Evolutionary conservation across 2,329 filamentous ascomycete genomes (phyloP).

Genomic region (Phaeosphaeriaceae sp.): DNA sequence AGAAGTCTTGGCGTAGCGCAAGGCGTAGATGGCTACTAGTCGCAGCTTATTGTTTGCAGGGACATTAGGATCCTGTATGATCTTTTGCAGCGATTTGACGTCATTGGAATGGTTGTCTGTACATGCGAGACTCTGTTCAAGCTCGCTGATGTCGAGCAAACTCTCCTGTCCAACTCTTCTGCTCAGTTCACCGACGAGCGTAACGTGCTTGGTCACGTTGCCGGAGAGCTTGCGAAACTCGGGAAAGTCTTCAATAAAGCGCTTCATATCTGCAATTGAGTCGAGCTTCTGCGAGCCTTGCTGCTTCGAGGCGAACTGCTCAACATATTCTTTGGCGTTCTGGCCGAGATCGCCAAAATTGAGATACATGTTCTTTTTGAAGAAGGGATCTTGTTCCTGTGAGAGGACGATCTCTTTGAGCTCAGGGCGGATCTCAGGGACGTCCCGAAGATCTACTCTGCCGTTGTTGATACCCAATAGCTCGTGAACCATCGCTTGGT

Average conservation of each 20-base stretch:
- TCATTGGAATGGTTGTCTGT: conserved; percentile 94
- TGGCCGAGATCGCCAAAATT: conserved; percentile 96
- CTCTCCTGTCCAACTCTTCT: conserved; percentile 85
- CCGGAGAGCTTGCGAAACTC: conserved; percentile 97
- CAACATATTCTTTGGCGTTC: conserved; percentile 98
- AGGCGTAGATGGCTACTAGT: conserved; percentile 90
- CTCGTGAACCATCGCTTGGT: conserved; percentile 99
- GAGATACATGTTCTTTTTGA: conserved; percentile 98
- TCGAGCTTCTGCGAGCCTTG: conserved; percentile 96
- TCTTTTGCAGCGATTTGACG: conserved; percentile 87
- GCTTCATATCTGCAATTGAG: conserved; percentile 98
- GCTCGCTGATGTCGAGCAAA: conserved; percentile 92
- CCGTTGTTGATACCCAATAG: conserved; percentile 92
- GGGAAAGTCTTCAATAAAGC: conserved; percentile 97
- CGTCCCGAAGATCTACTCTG: conserved; percentile 84
- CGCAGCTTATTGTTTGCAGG: conserved; percentile 84
- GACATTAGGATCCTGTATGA: conserved; percentile 82
- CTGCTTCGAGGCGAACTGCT: conserved; percentile 97
- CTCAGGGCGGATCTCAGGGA: conserved; percentile 85
- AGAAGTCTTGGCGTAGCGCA: conserved; percentile 88
- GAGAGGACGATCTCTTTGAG: conserved; percentile 94
- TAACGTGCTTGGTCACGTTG: conserved; percentile 98
- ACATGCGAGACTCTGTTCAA: conserved; percentile 95
- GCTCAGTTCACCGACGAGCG: conserved; percentile 91
- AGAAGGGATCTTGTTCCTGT: conserved; percentile 97